Percentiles rank a stretch among this genome's conserved stretches.
Conservation (phyloP, 495 filamentous ascomycete genomes). For the Neurospora sp. region DNA sequence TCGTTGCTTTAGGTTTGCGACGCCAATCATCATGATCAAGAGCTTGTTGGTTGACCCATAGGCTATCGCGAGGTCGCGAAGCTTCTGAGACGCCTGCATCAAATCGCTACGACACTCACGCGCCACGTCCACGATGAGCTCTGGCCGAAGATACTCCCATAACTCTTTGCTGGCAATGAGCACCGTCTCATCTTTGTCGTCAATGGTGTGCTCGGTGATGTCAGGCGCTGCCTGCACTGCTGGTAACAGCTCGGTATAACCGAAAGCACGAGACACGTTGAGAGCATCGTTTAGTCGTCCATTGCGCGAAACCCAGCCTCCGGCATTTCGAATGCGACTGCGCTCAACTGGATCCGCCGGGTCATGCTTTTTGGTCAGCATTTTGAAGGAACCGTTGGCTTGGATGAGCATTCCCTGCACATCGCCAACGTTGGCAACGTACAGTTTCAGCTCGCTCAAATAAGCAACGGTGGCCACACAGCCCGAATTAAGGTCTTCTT, state of each 20-base stretch:
- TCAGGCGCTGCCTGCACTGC: slow-evolving; percentile 85
- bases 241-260: slow-evolving; percentile 85
- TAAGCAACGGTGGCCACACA: slow-evolving; percentile 89
- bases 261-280: slow-evolving; percentile 88
- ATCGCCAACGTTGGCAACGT: slow-evolving; percentile 91
- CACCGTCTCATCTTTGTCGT: slow-evolving; percentile 88
- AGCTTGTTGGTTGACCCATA: slow-evolving; percentile 90
- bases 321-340: slow-evolving; percentile 83
- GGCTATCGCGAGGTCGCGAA: slow-evolving; percentile 89
- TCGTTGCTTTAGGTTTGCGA: slow-evolving; percentile 77
- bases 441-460: slow-evolving; percentile 78
- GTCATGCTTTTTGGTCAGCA: slow-evolving; percentile 85
- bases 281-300: slow-evolving; percentile 88
- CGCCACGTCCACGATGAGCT: slow-evolving; percentile 84
- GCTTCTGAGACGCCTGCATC: slow-evolving; percentile 93
- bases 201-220: slow-evolving; percentile 66
- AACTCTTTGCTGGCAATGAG: slow-evolving; percentile 84
- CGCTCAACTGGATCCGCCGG: slow-evolving; percentile 76
- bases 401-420: slow-evolving; percentile 89
- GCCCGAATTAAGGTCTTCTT: slow-evolving; percentile 81
- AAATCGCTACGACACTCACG: slow-evolving; percentile 72
- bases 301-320: slow-evolving; percentile 88
- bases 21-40: slow-evolving; percentile 96
- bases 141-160: slow-evolving; percentile 86
- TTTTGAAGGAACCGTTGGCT: slow-evolving; percentile 65